phyloP scores from a whole-genome alignment of 1,139 yeast species.

The Taphrina sp. region DNA sequence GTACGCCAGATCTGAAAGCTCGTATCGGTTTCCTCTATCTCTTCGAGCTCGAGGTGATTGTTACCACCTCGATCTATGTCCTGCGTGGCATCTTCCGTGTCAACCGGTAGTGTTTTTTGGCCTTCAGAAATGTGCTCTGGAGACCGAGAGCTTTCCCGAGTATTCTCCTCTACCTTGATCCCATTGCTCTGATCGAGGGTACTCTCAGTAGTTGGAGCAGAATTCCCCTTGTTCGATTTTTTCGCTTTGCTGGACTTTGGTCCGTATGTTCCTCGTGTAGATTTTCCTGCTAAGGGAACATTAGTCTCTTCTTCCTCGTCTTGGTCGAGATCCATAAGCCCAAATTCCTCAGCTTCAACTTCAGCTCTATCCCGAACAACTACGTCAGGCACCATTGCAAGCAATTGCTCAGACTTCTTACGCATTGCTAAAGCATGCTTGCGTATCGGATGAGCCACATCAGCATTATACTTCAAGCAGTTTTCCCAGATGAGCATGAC shows the following conservation, averaged over 20 bases:
- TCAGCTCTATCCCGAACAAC: conserved; percentile 76
- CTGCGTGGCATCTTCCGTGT: background rate
- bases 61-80: background rate
- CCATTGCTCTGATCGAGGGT: conserved; percentile 8
- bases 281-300: conserved; percentile 13
- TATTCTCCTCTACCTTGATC: conserved; percentile 3
- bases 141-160: conserved; percentile 6
- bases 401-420: conserved; percentile 70
- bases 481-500: conserved; percentile 93
- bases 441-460: conserved; percentile 86
- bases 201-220: background rate
- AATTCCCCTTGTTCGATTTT: conserved; percentile 12
- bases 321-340: conserved; percentile 14
- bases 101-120: conserved; percentile 11
- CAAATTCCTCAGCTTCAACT: conserved; percentile 73
- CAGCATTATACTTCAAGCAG: conserved; percentile 89
- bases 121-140: conserved; percentile 14
- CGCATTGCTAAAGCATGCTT: conserved; percentile 97
- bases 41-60: conserved; percentile 21
- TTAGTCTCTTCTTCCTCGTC: conserved; percentile 14
- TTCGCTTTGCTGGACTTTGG: conserved; percentile 28
- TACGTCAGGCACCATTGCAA: conserved; percentile 86
- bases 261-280: conserved; percentile 28
- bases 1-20: conserved; percentile 28
- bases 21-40: conserved; percentile 11